Percentiles rank a stretch among this genome's conserved stretches.
Evolutionary conservation across 2,329 filamentous ascomycete genomes (phyloP).

Genomic region (Colletotrichum sp.): DNA sequence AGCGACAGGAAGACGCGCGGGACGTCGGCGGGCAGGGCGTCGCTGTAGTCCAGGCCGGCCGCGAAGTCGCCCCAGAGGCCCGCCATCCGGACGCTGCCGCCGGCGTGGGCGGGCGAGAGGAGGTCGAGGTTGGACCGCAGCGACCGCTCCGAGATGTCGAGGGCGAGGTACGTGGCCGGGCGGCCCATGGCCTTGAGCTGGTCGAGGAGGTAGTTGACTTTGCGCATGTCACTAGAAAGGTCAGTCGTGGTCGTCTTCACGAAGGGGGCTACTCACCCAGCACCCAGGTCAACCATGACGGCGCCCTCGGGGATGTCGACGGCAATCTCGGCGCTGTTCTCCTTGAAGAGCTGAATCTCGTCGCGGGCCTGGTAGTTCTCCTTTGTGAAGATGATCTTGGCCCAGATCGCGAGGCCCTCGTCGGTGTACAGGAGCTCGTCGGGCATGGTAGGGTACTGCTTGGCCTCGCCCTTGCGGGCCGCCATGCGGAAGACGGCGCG

Average conservation of each 20-base stretch:
- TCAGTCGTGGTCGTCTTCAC: background rate
- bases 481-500: background rate
- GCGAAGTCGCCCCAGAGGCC: constrained; percentile 46
- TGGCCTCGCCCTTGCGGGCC: constrained; percentile 23
- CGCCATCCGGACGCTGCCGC: constrained; percentile 34
- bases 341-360: constrained; percentile 40
- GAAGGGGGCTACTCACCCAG: constrained; percentile 37
- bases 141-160: constrained; percentile 44
- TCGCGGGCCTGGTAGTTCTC: constrained; percentile 48
- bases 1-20: constrained; percentile 31
- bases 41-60: constrained; percentile 36
- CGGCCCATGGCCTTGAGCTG: constrained; percentile 35
- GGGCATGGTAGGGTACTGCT: constrained; percentile 28
- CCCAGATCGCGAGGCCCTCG: constrained; percentile 43
- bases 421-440: constrained; percentile 47
- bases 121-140: constrained; percentile 37
- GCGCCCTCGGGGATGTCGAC: constrained; percentile 29
- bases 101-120: constrained; percentile 33
- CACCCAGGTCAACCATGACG: constrained; percentile 45
- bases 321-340: constrained; percentile 40
- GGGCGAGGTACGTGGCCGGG: constrained; percentile 39
- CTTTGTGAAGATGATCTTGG: constrained; percentile 42
- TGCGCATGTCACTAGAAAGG: constrained; percentile 41
- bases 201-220: constrained; percentile 42
- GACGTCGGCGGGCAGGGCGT: background rate